These are phyloP conservation scores for Plasmodium gaboni DNA, from an alignment of 169 alveolate species.

Conservation along the genomic window DNA sequence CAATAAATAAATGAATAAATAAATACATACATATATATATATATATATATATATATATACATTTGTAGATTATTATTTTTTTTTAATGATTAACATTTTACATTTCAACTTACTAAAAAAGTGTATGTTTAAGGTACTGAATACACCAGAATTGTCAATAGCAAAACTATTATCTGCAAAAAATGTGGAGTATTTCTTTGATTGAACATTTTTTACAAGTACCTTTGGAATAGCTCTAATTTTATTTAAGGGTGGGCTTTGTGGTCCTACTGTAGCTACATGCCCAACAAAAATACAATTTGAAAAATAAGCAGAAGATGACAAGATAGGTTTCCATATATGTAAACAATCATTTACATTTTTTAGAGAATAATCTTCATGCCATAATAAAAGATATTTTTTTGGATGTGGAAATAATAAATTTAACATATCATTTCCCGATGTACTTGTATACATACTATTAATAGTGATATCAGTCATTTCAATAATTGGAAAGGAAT, in stretches of 20 bases:
- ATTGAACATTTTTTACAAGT: constrained; percentile 25
- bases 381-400: constrained; percentile 75
- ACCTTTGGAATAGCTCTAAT: constrained; percentile 75
- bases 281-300: constrained; percentile 45
- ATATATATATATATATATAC: not conserved
- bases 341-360: constrained; percentile 73
- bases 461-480: constrained; percentile 73
- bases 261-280: constrained; percentile 61
- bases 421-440: constrained; percentile 61
- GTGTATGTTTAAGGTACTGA: constrained; percentile 37
- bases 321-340: constrained; percentile 71
- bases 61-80: not conserved
- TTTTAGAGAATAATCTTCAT: constrained; percentile 74
- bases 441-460: constrained; percentile 75
- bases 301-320: constrained; percentile 26
- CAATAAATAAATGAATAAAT: not conserved
- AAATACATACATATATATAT: not conserved
- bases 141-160: constrained; percentile 59
- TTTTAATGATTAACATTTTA: not conserved
- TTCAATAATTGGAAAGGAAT: constrained; percentile 45
- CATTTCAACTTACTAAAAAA: constrained; percentile 25
- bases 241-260: constrained; percentile 66
- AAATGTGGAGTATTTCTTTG: constrained; percentile 31
- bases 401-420: constrained; percentile 64
- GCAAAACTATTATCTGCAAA: constrained; percentile 59